Evolutionary conservation across 2,329 filamentous ascomycete species (phyloP).

Genomic region (Nigrospora osmanthi): DNA sequence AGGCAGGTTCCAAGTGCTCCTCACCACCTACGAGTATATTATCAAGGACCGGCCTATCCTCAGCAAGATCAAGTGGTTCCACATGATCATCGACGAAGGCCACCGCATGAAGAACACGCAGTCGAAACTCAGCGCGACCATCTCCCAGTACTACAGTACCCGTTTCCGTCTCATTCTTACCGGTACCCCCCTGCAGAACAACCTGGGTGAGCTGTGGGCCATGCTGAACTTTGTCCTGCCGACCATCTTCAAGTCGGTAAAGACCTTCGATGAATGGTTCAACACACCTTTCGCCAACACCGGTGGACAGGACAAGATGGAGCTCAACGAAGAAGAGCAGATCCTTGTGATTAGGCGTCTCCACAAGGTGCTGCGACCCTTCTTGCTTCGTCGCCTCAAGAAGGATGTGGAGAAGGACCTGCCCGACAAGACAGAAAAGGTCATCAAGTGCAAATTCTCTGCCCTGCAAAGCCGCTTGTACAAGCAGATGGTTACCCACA

Average conservation of each 20-base stretch:
- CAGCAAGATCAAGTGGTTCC: slow-evolving; percentile 98
- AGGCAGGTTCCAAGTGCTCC: slow-evolving; percentile 88
- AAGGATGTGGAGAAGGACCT: slow-evolving; percentile 99
- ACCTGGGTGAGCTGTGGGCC: slow-evolving; percentile 91
- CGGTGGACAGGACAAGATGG: slow-evolving; percentile 96
- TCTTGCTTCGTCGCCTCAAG: slow-evolving; percentile 96
- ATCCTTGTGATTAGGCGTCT: slow-evolving; percentile 95
- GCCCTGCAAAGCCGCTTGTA: slow-evolving; percentile 88
- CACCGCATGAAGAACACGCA: slow-evolving; percentile 99
- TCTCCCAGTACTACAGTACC: slow-evolving; percentile 90
- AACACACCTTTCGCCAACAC: slow-evolving; percentile 99
- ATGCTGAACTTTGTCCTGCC: slow-evolving; percentile 97
- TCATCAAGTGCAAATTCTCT: slow-evolving; percentile 99
- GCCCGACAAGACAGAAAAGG: slow-evolving; percentile 97
- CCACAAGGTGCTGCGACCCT: slow-evolving; percentile 94
- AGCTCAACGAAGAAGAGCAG: slow-evolving; percentile 98
- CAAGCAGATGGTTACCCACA: slow-evolving; percentile 95
- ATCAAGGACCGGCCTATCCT: slow-evolving; percentile 96
- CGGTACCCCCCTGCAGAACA: slow-evolving; percentile 95
- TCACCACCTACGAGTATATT: slow-evolving; percentile 98
- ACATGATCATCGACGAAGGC: slow-evolving; percentile 99
- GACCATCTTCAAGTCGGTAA: slow-evolving; percentile 98
- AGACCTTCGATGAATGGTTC: slow-evolving; percentile 99
- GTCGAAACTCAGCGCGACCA: slow-evolving; percentile 91
- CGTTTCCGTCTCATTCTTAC: slow-evolving; percentile 95